Evolutionary conservation across 176 grass and related monocot species (phyloP).

Genomic region (Lolium perenne): DNA sequence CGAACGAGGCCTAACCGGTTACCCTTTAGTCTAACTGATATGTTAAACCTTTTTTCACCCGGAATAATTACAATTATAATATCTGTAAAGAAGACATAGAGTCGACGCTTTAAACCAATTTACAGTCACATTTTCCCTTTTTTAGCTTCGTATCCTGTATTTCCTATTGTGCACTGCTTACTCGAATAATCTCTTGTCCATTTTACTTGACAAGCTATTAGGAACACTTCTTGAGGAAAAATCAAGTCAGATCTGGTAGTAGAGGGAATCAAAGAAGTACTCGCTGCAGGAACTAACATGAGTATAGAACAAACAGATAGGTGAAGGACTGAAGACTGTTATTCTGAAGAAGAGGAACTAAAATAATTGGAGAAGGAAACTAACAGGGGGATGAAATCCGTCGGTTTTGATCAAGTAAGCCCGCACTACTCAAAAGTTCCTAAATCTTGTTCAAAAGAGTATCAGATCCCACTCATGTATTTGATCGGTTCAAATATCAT

Average conservation of each 20-base stretch:
- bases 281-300: conserved; percentile 54
- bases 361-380: conserved; percentile 58
- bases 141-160: conserved; percentile 20
- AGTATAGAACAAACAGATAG: conserved; percentile 48
- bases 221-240: conserved; percentile 55
- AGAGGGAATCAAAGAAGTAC: conserved; percentile 63
- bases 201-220: conserved; percentile 32
- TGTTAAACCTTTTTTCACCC: background rate
- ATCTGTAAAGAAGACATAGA: conserved; percentile 1
- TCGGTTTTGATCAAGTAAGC: conserved; percentile 54
- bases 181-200: background rate
- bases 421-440: background rate
- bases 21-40: conserved; percentile 18
- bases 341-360: conserved; percentile 66
- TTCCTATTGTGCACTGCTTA: conserved; percentile 11
- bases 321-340: conserved; percentile 32
- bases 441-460: conserved; percentile 8
- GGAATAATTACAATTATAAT: background rate
- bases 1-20: too few relatives aligned
- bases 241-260: conserved; percentile 51
- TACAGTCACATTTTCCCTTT: background rate
- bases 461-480: conserved; percentile 10
- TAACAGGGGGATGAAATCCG: conserved; percentile 63
- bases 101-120: conserved; percentile 7
- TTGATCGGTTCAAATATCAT: background rate